Base-by-base conservation (phyloP, 129 eudicot genomes). In the Chrysanthemum makinoi region DNA sequence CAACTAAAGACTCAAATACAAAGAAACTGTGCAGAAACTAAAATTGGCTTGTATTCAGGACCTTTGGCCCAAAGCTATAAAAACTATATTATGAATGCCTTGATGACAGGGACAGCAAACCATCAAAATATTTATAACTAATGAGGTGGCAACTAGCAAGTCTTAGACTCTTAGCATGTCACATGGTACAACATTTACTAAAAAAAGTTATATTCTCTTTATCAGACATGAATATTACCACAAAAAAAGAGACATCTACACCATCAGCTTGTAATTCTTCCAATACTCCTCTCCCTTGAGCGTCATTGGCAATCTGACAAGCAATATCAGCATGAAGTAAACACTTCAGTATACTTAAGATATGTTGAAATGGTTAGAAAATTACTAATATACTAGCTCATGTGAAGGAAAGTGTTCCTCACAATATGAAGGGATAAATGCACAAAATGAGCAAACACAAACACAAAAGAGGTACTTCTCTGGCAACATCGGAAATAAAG, bases 231-330 rank as follows among this genome's bases (percentile, higher is more conserved):
- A 60, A 62, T 18, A 35, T 68, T 74, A 93, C 98, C 86, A 89
- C 90, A 61, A 89, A 62, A 80, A 77, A 87, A 43, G 96, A 89
- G 54, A 95, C 83, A 77, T 93, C 95, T 20, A 93, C 95, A 19
- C 95, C 83, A 85, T 93, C 98, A 78, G 83, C 88, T 78, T 83
- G 84, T 66, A 92, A 79, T 75, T 92, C 98, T 50, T 92, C 91
- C 86, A 92, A 79, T 18, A 86, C 70, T 16, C 88, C 91, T 72
- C 83, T 85, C 43, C 98, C 98, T 81, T 92, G 89, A 79, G 91
- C 80, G 52, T 92, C 98, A 77, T 81, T 83, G 57, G 96, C 96
- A 81, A 92, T 88, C 97, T 91, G 75, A 50, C 54, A 62, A 62
- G 65, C 55, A 71, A 58, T 50, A 22, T 58, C 59, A 64, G 57